Evolutionary conservation across 1,284 basidiomycete genomes (phyloP), one percentile per base, ranked within the genome.

Genomic region (Meira nashicola): DNA sequence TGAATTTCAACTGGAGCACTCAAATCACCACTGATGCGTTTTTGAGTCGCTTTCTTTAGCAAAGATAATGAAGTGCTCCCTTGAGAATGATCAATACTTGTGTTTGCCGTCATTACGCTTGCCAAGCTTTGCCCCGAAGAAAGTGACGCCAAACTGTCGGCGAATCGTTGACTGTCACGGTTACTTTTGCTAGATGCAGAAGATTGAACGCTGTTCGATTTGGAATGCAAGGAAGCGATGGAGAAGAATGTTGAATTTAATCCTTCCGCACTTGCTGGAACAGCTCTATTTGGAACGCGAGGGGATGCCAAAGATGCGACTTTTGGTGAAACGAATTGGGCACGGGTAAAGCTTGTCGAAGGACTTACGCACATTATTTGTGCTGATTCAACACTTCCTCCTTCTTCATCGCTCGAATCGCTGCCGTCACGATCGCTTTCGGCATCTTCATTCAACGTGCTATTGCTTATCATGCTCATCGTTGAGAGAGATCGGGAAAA

Each of bases 281-380:
- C 4, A 33, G 28, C 28, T 33, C 8, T 33, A 8, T 33, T 33
- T 33, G 28, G 28, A 33, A 33, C 28, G 6, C 41, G 41, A 10
- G 41, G n/a, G 10, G 19, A 43, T 4, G 41, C 41, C 6, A 8
- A 54, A 55, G 21, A 63, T 53, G 55, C 67, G 64, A 39, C 64
- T 68, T 39, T 63, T 62, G 10, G 69, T 67, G 60, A 69, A 54
- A 56, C 64, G 63, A 46, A 68, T 65, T 1, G 67, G 62, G 21
- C 67, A 65, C 15, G 63, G 62, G 2, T 54, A 21, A 57, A 62
- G 28, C 59, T 57, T 1, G 58, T 60, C 53, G 57, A 54, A 17
- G 62, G 54, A 55, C 57, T 47, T 12, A 17, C n/a, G 21, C 7
- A 54, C 37, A 54, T 40, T 7, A 59, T 56, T 44, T 63, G 60